These are phyloP conservation scores for Coprinellus micaceus DNA, from an alignment of 768 basidiomycete genomes.

Conservation along the genomic window DNA sequence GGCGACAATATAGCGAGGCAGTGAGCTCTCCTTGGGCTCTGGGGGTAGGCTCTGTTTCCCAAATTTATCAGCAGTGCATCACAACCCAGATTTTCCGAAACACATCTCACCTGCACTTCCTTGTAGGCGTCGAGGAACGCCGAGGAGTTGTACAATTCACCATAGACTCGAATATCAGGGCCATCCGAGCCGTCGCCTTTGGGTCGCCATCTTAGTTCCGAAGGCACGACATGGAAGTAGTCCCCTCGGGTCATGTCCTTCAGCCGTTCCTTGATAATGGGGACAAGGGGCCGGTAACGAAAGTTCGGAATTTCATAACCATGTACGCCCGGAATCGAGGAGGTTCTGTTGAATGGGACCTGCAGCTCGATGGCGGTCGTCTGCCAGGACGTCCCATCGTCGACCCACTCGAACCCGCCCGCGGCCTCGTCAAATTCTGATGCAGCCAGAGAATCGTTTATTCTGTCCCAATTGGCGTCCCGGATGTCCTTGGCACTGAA, in stretches of 20 bases:
- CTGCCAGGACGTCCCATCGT: not conserved
- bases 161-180: conserved; percentile 11
- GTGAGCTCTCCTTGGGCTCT: conserved; percentile 1
- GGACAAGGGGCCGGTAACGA: conserved; percentile 7
- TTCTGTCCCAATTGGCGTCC: not conserved
- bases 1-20: conserved; percentile 18
- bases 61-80: not conserved
- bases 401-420: not conserved
- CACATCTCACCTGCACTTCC: not conserved
- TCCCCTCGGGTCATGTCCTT: not conserved
- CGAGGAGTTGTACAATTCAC: conserved; percentile 19
- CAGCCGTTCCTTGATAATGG: not conserved
- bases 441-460: not conserved
- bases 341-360: not conserved
- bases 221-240: conserved; percentile 16
- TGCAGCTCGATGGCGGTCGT: not conserved
- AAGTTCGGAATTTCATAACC: not conserved
- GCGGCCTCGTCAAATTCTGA: not conserved
- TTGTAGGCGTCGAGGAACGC: conserved; percentile 16
- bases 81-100: not conserved
- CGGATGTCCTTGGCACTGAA: not conserved
- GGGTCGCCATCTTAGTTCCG: conserved; percentile 12
- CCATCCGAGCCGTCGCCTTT: not conserved
- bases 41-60: not conserved
- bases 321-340: not conserved